A percentile compares a stretch with the other conserved stretches of the same genome.
These are phyloP conservation scores for Candida chauliodis DNA, from an alignment of 805 yeast species.

Conservation along the genomic window DNA sequence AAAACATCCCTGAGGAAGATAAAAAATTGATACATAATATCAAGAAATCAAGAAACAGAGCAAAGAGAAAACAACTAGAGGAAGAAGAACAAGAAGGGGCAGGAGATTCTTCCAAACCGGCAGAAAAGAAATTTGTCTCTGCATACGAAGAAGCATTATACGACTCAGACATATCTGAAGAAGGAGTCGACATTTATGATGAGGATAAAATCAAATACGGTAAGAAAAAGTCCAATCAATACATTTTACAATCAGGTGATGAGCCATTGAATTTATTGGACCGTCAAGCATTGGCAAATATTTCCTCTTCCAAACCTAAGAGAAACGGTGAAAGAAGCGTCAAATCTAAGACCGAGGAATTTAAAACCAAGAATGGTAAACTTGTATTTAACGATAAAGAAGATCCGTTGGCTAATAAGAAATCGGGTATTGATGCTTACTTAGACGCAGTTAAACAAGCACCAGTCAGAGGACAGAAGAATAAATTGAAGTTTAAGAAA, in stretches of 20 bases:
- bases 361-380: constrained; percentile 63
- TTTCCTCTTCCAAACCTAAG: constrained; percentile 83
- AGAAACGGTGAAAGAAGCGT: constrained; percentile 33
- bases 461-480: constrained; percentile 90
- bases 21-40: constrained; percentile 78
- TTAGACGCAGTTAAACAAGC: constrained; percentile 91
- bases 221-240: constrained; percentile 46
- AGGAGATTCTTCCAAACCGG: constrained; percentile 18
- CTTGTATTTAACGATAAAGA: constrained; percentile 58
- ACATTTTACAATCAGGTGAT: constrained; percentile 72
- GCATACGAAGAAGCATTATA: constrained; percentile 92
- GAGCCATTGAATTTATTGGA: constrained; percentile 87
- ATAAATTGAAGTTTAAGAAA: constrained; percentile 83
- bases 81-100: constrained; percentile 23
- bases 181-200: constrained; percentile 38
- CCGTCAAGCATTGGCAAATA: constrained; percentile 77
- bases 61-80: constrained; percentile 64
- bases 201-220: constrained; percentile 36
- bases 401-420: constrained; percentile 42
- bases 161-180: constrained; percentile 62
- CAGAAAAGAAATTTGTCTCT: constrained; percentile 52
- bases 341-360: constrained; percentile 32
- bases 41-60: constrained; percentile 80
- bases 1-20: constrained; percentile 87
- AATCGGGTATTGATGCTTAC: constrained; percentile 80